Evolutionary conservation across 768 basidiomycete genomes (phyloP), one percentile per base, ranked within the genome.

Genomic region (Aureoboletus auriporus): DNA sequence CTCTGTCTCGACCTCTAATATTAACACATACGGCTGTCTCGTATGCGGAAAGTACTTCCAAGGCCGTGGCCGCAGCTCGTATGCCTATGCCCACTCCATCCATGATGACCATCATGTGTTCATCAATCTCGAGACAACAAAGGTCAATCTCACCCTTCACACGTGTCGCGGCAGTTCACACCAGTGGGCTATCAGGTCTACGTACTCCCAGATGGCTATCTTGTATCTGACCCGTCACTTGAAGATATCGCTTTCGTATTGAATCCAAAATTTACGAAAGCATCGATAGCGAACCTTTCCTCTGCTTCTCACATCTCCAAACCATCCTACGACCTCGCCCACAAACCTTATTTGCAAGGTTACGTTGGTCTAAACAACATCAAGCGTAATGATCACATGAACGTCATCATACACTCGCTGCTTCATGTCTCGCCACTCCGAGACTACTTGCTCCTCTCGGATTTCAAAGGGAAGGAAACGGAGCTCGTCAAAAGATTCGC

Each of bases 31-130:
- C 63, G 93, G 91, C 30, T 99, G 96, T 65, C 81, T 99, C 45
- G 94, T 98, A 13, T 94, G 92, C 65, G 96, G 96, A 47, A 98
- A 96, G 72, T 99, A 97, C 68, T 98, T 96, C 64, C 95, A 98
- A 75, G 96, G 96, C 23, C 77, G 96, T 60, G 95, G 96, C 31
- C 84, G 86, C 54, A 90, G 78, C 39, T 93, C 93, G 48, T 93
- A 93, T 64, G 96, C 96, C 20, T 99, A 96, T 69, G 82, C 93
- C 13, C 96, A 99, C 70, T 89, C 93, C 39, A 94, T 99, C 54
- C 91, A 94, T 61, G 93, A 98, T 51, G 94, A 96, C 68, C 94
- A 99, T 64, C 93, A 98, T 62, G 96, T 98, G 48, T 99, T 93
- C 76, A 89, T 99, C 60, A 93, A 98, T 68, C 77, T 98, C 29